Conservation (phyloP, 768 basidiomycete genomes). For the Dioszegia hungarica region DNA sequence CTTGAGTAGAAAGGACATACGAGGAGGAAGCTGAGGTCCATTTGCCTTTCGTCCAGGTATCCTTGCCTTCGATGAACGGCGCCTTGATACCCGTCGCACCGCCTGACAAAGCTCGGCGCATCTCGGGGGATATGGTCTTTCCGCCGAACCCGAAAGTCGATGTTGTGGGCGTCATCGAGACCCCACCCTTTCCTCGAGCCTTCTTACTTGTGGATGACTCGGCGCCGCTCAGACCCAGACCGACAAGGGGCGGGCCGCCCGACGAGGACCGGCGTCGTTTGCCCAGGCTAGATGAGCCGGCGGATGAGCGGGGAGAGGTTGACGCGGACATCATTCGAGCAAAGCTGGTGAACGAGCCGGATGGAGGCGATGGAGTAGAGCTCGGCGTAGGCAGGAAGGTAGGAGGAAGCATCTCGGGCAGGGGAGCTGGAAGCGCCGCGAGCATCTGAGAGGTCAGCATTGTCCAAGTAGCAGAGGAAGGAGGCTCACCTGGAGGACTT, state of each 20-base stretch:
- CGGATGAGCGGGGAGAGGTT: constrained; percentile 7
- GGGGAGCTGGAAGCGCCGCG: constrained; percentile 26
- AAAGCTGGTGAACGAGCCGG: constrained; percentile 5
- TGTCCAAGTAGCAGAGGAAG: neutral
- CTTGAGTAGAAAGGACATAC: neutral
- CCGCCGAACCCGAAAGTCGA: constrained; percentile 2
- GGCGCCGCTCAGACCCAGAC: constrained; percentile 24
- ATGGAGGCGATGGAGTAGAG: constrained; percentile 21
- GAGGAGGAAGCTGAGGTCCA: constrained; percentile 12
- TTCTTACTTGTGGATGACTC: neutral
- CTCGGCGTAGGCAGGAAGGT: constrained; percentile 38
- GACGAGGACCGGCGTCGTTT: constrained; percentile 19
- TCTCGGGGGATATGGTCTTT: neutral
- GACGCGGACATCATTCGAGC: constrained; percentile 4
- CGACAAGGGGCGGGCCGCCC: constrained; percentile 9
- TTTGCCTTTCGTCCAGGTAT: constrained; percentile 24
- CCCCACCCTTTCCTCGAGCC: neutral
- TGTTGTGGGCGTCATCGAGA: constrained; percentile 3
- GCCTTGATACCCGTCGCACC: neutral
- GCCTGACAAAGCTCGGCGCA: neutral
- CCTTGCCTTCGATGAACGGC: neutral
- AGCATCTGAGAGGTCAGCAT: constrained; percentile 20
- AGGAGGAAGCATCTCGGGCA: constrained; percentile 28
- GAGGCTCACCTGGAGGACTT: constrained; percentile 22
- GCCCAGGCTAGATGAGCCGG: neutral